phyloP scores from a whole-genome alignment of 495 filamentous ascomycete species.

The Trichoderma asperelloides region DNA sequence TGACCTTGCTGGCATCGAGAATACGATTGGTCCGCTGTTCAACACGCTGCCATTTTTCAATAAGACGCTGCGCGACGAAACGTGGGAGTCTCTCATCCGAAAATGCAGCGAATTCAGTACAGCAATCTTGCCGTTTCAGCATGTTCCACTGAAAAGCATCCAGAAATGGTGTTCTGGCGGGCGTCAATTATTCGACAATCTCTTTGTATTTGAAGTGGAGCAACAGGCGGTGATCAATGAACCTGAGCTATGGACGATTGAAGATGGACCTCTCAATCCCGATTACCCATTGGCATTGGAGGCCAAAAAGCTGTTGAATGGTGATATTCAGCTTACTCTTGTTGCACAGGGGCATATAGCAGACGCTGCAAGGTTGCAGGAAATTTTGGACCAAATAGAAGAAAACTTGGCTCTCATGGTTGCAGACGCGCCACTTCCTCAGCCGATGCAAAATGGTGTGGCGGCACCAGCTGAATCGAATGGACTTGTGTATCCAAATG shows the following conservation, averaged over 20 bases:
- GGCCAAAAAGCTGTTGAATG: slow-evolving; percentile 40
- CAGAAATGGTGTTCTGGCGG: slow-evolving; percentile 57
- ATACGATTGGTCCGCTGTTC: slow-evolving; percentile 75
- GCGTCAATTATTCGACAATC: slow-evolving; percentile 62
- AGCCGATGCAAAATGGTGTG: not conserved
- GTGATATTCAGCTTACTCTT: slow-evolving; percentile 41
- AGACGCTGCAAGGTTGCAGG: slow-evolving; percentile 20
- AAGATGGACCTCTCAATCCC: slow-evolving; percentile 38
- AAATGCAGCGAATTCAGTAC: slow-evolving; percentile 55
- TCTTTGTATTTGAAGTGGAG: slow-evolving; percentile 75
- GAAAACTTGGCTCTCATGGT: slow-evolving; percentile 18
- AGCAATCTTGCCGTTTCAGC: slow-evolving; percentile 52
- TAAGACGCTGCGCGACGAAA: slow-evolving; percentile 33
- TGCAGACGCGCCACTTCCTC: not conserved
- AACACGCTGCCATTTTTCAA: slow-evolving; percentile 74
- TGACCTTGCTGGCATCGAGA: slow-evolving; percentile 54
- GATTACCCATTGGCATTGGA: slow-evolving; percentile 75
- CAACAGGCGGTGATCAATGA: slow-evolving; percentile 15
- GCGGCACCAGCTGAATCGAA: not conserved
- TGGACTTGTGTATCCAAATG: not conserved
- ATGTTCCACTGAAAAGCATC: slow-evolving; percentile 63
- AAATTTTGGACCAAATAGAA: slow-evolving; percentile 35
- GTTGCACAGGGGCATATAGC: slow-evolving; percentile 38
- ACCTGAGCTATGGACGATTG: slow-evolving; percentile 43
- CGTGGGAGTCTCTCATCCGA: slow-evolving; percentile 41